Conservation (phyloP, 768 basidiomycete species). For the Punctularia strigosozonata region DNA sequence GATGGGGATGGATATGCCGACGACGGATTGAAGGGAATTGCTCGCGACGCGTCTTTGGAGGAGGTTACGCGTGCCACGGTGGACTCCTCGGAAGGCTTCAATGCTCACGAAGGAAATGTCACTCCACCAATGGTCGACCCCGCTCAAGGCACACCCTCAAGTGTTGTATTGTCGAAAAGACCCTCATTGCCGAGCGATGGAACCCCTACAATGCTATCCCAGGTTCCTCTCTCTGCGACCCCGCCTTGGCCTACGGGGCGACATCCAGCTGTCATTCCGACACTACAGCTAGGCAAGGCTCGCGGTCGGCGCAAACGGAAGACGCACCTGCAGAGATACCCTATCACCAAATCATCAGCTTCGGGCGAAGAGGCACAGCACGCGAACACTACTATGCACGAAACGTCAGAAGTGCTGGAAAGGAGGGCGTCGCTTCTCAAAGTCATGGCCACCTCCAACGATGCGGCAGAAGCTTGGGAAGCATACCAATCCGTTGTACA, state of each 20-base stretch:
- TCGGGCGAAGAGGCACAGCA: not conserved
- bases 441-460: constrained; percentile 21
- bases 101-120: too few species aligned
- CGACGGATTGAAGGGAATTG: not conserved
- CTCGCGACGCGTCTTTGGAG: not conserved
- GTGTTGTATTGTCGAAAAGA: too few species aligned
- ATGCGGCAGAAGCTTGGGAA: constrained; percentile 26
- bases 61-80: not conserved
- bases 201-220: too few species aligned
- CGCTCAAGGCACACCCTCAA: too few species aligned
- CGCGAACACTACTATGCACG: constrained; percentile 13
- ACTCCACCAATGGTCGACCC: too few species aligned
- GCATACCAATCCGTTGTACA: constrained; percentile 27
- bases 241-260: too few species aligned
- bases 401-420: too few species aligned
- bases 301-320: not conserved
- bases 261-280: not conserved
- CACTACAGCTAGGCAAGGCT: not conserved
- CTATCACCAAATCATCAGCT: not conserved
- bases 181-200: too few species aligned
- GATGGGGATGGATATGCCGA: not conserved
- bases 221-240: too few species aligned
- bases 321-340: not conserved
- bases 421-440: too few species aligned
- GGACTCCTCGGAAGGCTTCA: too few species aligned